phyloP scores from a whole-genome alignment of 1,139 yeast species.

The Sugiyamaella novakii region DNA sequence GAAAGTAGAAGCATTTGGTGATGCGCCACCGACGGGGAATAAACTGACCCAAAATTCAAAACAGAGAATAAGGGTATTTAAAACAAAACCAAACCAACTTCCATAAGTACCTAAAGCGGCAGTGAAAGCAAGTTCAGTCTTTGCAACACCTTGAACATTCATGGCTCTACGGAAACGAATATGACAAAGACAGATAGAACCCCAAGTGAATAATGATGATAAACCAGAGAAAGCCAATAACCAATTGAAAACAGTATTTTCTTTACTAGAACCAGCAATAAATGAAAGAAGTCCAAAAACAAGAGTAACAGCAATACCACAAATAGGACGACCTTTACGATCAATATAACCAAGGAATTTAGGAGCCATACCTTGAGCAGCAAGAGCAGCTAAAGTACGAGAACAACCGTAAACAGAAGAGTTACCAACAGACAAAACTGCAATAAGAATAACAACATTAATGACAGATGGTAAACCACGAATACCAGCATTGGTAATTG shows the following conservation, averaged over 20 bases:
- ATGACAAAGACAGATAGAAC: conserved; percentile 72
- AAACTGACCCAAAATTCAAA: conserved; percentile 85
- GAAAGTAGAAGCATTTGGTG: conserved; percentile 49
- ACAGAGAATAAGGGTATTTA: conserved; percentile 65
- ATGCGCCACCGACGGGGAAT: conserved; percentile 57
- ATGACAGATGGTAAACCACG: conserved; percentile 66
- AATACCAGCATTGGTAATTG: conserved; percentile 59
- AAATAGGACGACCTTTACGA: conserved; percentile 71
- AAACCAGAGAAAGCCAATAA: conserved; percentile 80
- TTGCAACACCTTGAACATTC: conserved; percentile 60
- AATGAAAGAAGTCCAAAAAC: conserved; percentile 69
- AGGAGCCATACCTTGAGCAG: conserved; percentile 84
- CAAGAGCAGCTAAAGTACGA: conserved; percentile 78
- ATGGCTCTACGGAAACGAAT: conserved; percentile 79
- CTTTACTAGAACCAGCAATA: conserved; percentile 63
- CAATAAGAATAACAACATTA: conserved; percentile 70
- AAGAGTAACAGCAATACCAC: conserved; percentile 60
- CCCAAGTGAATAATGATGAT: conserved; percentile 84
- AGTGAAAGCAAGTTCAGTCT: conserved; percentile 66
- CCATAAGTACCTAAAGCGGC: conserved; percentile 74
- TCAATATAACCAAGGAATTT: conserved; percentile 70
- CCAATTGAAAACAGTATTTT: conserved; percentile 76
- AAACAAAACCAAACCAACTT: conserved; percentile 61
- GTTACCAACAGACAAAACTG: conserved; percentile 72
- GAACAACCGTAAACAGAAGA: conserved; percentile 78